Percentiles rank a stretch among this genome's conserved stretches.
phyloP scores from a whole-genome alignment of 352 stramenopile species.

The Phytophthora syringae region DNA sequence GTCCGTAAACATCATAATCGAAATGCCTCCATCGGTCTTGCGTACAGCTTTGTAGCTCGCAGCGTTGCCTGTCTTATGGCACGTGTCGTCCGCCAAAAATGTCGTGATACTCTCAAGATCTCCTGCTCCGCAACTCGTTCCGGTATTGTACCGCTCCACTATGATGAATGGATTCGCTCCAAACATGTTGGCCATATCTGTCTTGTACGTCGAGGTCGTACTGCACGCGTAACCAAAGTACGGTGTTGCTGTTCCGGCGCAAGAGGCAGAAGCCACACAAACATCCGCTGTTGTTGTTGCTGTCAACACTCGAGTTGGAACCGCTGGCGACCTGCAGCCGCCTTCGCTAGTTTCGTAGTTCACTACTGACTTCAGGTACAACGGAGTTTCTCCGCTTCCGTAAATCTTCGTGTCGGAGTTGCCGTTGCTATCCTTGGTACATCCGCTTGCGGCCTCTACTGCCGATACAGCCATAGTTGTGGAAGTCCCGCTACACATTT shows the following conservation, averaged over 20 bases:
- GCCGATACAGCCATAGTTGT: too few species aligned
- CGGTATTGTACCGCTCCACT: constrained; percentile 13
- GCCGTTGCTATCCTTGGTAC: background rate
- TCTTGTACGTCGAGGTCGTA: constrained; percentile 1
- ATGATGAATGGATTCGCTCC: constrained; percentile 13
- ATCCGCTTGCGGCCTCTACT: too few species aligned
- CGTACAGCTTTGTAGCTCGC: constrained; percentile 8
- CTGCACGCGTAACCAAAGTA: background rate
- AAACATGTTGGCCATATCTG: constrained; percentile 5
- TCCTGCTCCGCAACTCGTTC: background rate
- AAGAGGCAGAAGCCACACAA: too few species aligned
- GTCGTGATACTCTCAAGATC: constrained; percentile 6
- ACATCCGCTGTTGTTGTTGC: too few species aligned
- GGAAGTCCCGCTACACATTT: too few species aligned
- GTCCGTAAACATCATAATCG: constrained; percentile 1
- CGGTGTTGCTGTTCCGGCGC: background rate
- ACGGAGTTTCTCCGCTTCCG: background rate
- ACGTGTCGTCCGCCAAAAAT: constrained; percentile 13
- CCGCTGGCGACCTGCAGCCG: background rate
- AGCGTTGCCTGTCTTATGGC: constrained; percentile 3
- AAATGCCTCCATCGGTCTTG: background rate
- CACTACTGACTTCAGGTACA: background rate
- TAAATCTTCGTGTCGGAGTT: constrained; percentile 1
- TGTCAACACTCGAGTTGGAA: background rate
- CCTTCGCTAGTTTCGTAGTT: constrained; percentile 2